Conservation (phyloP, 2,329 filamentous ascomycete genomes). For the Aspergillus sojae region DNA sequence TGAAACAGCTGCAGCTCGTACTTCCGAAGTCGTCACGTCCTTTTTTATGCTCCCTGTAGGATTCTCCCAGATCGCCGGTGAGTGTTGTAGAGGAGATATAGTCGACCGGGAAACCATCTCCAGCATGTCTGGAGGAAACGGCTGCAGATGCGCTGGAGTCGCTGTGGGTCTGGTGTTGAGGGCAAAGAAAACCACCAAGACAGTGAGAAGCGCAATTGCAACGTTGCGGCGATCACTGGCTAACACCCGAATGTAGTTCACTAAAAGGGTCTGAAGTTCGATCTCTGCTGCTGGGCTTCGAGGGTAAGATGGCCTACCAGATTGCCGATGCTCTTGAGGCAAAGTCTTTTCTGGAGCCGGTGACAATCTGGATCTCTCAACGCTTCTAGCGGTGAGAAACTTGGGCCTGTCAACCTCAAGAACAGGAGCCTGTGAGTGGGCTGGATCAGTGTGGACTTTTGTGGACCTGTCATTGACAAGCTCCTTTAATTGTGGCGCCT, state of each 20-base stretch:
- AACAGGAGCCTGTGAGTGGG: conserved; percentile 3
- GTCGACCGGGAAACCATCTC: conserved; percentile 5
- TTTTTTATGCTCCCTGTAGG: background rate
- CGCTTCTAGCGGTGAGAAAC: background rate
- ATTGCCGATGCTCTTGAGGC: conserved; percentile 11
- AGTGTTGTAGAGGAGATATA: conserved; percentile 9
- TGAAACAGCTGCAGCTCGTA: background rate
- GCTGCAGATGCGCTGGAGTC: conserved; percentile 13
- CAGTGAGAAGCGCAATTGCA: conserved; percentile 49
- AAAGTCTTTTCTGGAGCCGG: background rate
- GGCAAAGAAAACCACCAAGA: conserved; percentile 47
- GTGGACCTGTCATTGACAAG: conserved; percentile 19
- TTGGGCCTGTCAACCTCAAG: conserved; percentile 1
- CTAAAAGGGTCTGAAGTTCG: conserved; percentile 54
- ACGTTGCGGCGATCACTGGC: conserved; percentile 58
- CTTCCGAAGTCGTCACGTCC: background rate
- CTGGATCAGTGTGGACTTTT: conserved; percentile 7
- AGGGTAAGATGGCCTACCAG: background rate
- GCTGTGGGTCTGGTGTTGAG: conserved; percentile 17
- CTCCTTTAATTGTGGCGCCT: conserved; percentile 15
- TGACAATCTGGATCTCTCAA: conserved; percentile 4
- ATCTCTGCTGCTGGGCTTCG: conserved; percentile 42
- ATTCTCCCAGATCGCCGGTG: conserved; percentile 1
- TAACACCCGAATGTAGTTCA: conserved; percentile 57
- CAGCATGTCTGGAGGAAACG: conserved; percentile 19